Evolutionary conservation across 148 eudicot species (phyloP), one percentile per base, ranked within the genome.

Genomic region (Silene uniflora): DNA sequence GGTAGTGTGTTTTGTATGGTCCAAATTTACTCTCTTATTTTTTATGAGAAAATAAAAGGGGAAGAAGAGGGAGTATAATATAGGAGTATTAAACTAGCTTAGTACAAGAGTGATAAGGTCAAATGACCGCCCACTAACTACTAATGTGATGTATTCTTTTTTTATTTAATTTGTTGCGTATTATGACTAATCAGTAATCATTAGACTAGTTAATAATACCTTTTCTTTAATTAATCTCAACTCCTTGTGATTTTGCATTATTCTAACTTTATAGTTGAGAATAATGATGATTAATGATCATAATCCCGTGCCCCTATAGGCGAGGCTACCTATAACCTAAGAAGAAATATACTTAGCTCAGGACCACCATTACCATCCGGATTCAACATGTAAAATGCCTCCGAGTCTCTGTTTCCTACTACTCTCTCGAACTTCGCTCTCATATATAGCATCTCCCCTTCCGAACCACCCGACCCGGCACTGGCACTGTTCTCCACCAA

Each of bases 321-420:
- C n/a, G n/a, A n/a, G n/a, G 19, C 46, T 39, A 73, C 9, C 10
- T 52, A 88, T 59, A 89, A 42, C 72, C 98, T 75, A n/a, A 93
- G 88, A 54, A 93, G 80, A 71, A 93, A 93, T 16, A 93, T 88
- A 67, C 98, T 89, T 62, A 93, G 89, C 44, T 93, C 98, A 14
- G 98, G 93, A 7, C 96, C 96, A 44, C 92, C 93, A 63, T 81
- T 91, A n/a, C 92, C 93, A 67, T 93, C 98, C 2, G 96, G 96
- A 64, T 89, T 93, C 87, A 93, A 66, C 98, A 93, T 91, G 63
- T 93, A 93, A 76, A 85, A 93, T 3, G 96, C 96, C 78, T 93
- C 98, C 71, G 98, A 93, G 87, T 93, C 92, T 71, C 88, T 86
- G 46, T 84, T 89, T 10, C 98, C 98, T 47, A 91, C 92, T 0